phyloP scores from a whole-genome alignment of 441 rosid genomes.

The Theobroma grandiflorum region DNA sequence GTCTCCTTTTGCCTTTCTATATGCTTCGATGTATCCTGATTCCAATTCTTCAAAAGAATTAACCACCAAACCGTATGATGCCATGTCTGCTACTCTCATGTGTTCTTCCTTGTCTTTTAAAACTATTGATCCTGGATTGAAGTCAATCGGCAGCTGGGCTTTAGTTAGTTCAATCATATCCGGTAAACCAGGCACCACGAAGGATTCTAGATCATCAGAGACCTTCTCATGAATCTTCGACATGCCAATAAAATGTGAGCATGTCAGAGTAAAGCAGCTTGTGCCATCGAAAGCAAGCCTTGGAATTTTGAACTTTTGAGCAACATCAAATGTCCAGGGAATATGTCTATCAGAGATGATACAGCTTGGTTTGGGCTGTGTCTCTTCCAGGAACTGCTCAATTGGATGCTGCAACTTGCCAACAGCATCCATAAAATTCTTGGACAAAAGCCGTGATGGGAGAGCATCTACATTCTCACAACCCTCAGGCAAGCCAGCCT shows the following conservation, averaged over 20 bases:
- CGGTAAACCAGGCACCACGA: constrained; percentile 48
- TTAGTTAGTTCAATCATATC: constrained; percentile 36
- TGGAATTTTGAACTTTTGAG: constrained; percentile 25
- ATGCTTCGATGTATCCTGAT: background rate
- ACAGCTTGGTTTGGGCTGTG: constrained; percentile 24
- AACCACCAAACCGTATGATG: constrained; percentile 15
- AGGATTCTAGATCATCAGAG: background rate
- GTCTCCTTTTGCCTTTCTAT: background rate
- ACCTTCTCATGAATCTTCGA: constrained; percentile 23
- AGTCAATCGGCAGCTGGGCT: constrained; percentile 34
- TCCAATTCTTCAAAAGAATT: constrained; percentile 20
- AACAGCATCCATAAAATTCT: constrained; percentile 22
- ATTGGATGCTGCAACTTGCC: constrained; percentile 22
- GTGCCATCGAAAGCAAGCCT: constrained; percentile 31
- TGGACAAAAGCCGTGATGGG: background rate
- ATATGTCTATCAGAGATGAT: constrained; percentile 22
- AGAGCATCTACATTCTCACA: constrained; percentile 39
- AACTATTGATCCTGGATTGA: constrained; percentile 11
- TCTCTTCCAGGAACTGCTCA: constrained; percentile 21
- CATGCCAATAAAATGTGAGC: background rate
- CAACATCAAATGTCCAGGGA: constrained; percentile 28
- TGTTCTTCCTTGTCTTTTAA: background rate
- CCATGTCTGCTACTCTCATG: constrained; percentile 4
- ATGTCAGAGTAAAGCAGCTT: constrained; percentile 20
- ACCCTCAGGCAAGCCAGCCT: constrained; percentile 32